Conservation (phyloP, 495 filamentous ascomycete genomes). For the Pseudotulostoma volvatum region DNA sequence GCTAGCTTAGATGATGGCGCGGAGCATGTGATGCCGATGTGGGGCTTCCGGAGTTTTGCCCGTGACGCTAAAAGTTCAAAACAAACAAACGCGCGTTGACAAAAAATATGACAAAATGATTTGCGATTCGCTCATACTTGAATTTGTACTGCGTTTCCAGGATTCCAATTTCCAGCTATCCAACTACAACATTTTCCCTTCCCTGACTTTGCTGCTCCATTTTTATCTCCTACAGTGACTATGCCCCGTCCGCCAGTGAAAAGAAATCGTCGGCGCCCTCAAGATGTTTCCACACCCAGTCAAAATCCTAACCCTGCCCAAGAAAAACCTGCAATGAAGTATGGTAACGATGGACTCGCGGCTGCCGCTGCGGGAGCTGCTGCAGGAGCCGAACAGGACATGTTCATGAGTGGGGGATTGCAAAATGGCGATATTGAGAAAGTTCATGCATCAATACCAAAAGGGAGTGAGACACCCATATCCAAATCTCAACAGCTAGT, state of each 20-base stretch:
- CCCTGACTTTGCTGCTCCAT: not conserved
- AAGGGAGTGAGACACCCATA: constrained; percentile 17
- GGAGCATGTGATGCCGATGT: too few relatives aligned
- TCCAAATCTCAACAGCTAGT: constrained; percentile 20
- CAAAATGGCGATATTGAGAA: not conserved
- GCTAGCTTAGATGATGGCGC: too few relatives aligned
- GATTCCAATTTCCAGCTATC: too few relatives aligned
- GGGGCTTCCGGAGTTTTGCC: too few relatives aligned
- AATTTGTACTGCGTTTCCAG: too few relatives aligned
- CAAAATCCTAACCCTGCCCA: constrained; percentile 2
- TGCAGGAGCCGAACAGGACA: not conserved
- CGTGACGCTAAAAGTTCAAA: too few relatives aligned
- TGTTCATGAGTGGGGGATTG: not conserved
- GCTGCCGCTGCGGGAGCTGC: not conserved
- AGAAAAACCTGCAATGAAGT: not conserved
- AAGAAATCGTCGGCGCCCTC: constrained; percentile 17
- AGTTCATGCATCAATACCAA: not conserved
- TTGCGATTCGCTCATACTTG: too few relatives aligned
- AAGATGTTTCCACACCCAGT: constrained; percentile 3
- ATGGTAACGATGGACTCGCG: not conserved
- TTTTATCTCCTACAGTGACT: not conserved
- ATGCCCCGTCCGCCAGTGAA: constrained; percentile 31
- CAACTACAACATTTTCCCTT: too few relatives aligned
- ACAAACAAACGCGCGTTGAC: too few relatives aligned
- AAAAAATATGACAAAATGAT: too few relatives aligned